phyloP scores from a whole-genome alignment of 1,139 yeast genomes.

The Sugiyamaella grinbergsii region DNA sequence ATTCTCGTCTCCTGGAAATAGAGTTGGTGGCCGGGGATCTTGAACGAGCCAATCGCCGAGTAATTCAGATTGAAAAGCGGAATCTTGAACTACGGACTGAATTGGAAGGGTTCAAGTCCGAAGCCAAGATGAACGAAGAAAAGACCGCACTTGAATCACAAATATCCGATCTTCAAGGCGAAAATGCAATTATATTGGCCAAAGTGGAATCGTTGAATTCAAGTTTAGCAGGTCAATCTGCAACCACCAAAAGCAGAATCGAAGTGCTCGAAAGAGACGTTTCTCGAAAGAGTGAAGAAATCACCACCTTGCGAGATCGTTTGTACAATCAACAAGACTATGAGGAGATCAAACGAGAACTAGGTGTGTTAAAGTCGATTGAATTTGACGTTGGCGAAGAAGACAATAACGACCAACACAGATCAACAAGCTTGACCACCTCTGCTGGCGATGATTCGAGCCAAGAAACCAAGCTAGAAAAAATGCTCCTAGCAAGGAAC shows the following conservation, averaged over 20 bases:
- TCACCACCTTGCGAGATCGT: constrained; percentile 53
- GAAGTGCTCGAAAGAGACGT: constrained; percentile 52
- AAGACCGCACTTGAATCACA: constrained; percentile 42
- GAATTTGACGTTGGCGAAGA: constrained; percentile 52
- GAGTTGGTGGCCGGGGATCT: constrained; percentile 73
- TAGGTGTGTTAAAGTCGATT: constrained; percentile 68
- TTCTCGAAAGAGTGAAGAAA: constrained; percentile 52
- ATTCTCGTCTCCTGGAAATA: constrained; percentile 51
- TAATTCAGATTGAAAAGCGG: constrained; percentile 71
- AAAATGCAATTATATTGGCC: constrained; percentile 60
- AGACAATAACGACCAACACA: constrained; percentile 28
- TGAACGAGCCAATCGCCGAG: constrained; percentile 68
- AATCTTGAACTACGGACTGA: constrained; percentile 74
- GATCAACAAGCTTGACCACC: not conserved
- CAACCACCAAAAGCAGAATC: constrained; percentile 37
- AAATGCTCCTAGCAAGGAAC: constrained; percentile 58
- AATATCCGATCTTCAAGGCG: constrained; percentile 48
- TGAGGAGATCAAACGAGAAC: constrained; percentile 74
- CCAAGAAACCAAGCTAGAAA: constrained; percentile 35
- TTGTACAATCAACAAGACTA: constrained; percentile 78
- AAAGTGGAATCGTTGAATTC: constrained; percentile 50
- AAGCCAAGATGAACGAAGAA: constrained; percentile 51
- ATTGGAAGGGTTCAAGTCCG: constrained; percentile 55
- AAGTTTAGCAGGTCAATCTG: constrained; percentile 22
- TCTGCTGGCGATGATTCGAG: constrained; percentile 28